phyloP scores from a whole-genome alignment of 805 yeast species.

The Wickerhamiella bombiphila region DNA sequence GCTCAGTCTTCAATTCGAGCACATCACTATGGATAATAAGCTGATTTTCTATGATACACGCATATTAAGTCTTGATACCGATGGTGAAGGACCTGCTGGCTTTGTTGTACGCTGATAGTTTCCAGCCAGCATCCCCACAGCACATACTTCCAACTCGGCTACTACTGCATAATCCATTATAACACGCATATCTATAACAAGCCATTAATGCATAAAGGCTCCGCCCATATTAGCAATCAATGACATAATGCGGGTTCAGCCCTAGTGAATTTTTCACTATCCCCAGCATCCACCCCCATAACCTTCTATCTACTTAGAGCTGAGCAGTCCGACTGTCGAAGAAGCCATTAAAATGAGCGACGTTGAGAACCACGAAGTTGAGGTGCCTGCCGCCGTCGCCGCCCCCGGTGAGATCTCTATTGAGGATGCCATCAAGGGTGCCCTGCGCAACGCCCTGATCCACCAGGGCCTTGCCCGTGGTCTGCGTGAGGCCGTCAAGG shows the following conservation, averaged over 20 bases:
- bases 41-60: slow-evolving; percentile 21
- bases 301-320: no score
- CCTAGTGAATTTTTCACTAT: no score
- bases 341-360: slow-evolving; percentile 48
- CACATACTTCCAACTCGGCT: no score
- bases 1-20: slow-evolving; percentile 33
- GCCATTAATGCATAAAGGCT: no score
- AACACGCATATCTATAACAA: no score
- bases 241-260: no score
- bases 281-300: no score
- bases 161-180: no score
- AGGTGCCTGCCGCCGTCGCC: slow-evolving; percentile 65
- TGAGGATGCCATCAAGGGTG: slow-evolving; percentile 97
- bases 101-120: no score
- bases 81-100: not conserved
- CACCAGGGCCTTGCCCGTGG: slow-evolving; percentile 99
- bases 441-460: slow-evolving; percentile 92
- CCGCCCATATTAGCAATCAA: no score
- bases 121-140: no score
- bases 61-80: slow-evolving; percentile 8
- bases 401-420: slow-evolving; percentile 80
- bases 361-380: slow-evolving; percentile 76
- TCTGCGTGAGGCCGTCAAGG: slow-evolving; percentile 99
- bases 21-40: slow-evolving; percentile 21
- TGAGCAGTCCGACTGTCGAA: slow-evolving; percentile 22